A percentile compares a stretch with the other conserved stretches of the same genome.
Conservation (phyloP, 169 alveolate species). For the Theileria annulata region DNA sequence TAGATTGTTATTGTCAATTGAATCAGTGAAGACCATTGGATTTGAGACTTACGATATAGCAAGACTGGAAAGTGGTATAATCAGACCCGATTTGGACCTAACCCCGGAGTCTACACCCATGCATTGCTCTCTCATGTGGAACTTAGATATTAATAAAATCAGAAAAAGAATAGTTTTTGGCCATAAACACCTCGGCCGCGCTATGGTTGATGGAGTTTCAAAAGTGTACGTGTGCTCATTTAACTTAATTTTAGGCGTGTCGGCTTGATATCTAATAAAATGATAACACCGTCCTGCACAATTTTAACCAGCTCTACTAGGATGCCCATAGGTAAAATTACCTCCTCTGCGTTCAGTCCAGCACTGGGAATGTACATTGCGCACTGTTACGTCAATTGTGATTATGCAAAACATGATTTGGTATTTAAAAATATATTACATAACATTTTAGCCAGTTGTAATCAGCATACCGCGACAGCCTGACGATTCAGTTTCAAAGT, state of each 20-base stretch:
- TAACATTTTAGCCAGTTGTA: conserved; percentile 30
- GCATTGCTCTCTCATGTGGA: conserved; percentile 74
- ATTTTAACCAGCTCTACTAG: conserved; percentile 38
- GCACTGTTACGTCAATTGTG: conserved; percentile 54
- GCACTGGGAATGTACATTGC: conserved; percentile 57
- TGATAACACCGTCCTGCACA: conserved; percentile 13
- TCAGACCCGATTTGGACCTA: conserved; percentile 68
- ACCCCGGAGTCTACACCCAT: conserved; percentile 73
- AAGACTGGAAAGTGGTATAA: conserved; percentile 76
- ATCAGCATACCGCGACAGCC: conserved; percentile 42
- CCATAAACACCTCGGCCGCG: conserved; percentile 41
- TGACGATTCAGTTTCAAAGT: conserved; percentile 25
- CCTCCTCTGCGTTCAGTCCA: conserved; percentile 59
- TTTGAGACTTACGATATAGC: conserved; percentile 68
- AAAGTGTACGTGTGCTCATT: conserved; percentile 36
- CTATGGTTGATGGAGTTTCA: conserved; percentile 42
- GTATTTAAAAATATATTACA: neutral
- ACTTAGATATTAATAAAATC: conserved; percentile 67
- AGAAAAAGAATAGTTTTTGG: conserved; percentile 68
- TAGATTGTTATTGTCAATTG: conserved; percentile 48
- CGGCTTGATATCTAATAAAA: conserved; percentile 38
- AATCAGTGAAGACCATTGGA: conserved; percentile 60
- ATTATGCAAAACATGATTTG: conserved; percentile 60
- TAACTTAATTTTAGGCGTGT: conserved; percentile 38
- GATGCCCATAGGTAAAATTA: conserved; percentile 55